Evolutionary conservation across 345 rosid genomes (phyloP), one percentile per base, ranked within the genome.

Genomic region (Citrus hindsii): DNA sequence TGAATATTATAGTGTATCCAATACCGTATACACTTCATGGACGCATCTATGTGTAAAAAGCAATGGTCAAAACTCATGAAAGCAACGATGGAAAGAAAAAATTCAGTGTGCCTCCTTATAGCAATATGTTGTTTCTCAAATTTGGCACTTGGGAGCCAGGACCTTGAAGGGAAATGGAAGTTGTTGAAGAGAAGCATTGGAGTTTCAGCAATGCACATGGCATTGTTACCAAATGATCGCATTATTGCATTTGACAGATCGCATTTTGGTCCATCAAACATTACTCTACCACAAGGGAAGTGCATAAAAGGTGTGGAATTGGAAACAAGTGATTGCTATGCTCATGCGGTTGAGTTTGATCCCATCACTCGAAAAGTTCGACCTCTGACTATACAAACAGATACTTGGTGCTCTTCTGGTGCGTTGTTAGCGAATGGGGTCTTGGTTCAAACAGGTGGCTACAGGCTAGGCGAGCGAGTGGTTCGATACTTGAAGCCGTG

Each of bases 371-470:
- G 75, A 10, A 68, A 9, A 6, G 71, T 77, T 48, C 75, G 85
- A 40, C 83, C 85, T 5, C 82, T 85, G 5, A 73, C 82, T n/a
- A 3, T 82, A 33, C 30, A 18, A 24, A 75, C 85, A 0, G 84
- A 82, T 67, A 78, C 84, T 27, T 80, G 85, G 88, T 85, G 85
- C 60, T 85, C 83, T 62, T 82, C 87, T 1, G 87, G 83, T 2
- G 75, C 81, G 2, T 71, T 85, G 58, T 69, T 72, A 14, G 6
- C 51, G 0, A 69, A 80, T 7, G 87, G 85, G 8, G 66, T 40
- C n/a, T 65, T 86, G 21, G 58, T 86, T 8, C 89, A 86, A n/a
- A 83, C 83, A 0, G 89, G 91, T 1, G 91, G 87, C 2, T 58
- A 64, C 16, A 3, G 33, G 6, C 61, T 6, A 1, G 87, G 87